Evolutionary conservation across 148 eudicot genomes (phyloP).

Genomic region (Rhododendron simsii): DNA sequence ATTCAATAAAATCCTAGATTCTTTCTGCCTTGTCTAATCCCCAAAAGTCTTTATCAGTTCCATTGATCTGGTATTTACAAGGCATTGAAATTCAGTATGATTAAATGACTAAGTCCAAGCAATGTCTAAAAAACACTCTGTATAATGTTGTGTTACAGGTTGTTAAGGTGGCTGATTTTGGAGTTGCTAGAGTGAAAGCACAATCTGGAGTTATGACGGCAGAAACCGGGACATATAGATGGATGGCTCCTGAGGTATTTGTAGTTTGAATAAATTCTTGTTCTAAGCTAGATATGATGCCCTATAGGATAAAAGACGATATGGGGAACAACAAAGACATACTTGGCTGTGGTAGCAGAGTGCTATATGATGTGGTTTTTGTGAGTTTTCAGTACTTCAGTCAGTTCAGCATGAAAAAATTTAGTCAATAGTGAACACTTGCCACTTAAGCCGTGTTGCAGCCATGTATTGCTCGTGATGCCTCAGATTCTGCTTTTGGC

Average conservation of each 20-base stretch:
- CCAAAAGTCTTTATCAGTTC: background rate
- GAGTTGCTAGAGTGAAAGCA: constrained; percentile 93
- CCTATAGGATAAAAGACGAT: background rate
- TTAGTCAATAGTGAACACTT: background rate
- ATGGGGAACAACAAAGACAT: too few species aligned
- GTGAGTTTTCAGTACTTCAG: background rate
- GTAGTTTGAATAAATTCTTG: background rate
- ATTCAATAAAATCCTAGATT: background rate
- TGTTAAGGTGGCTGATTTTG: constrained; percentile 98
- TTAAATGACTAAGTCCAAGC: background rate
- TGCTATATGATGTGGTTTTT: background rate
- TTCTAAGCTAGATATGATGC: background rate
- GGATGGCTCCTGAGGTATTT: constrained; percentile 99
- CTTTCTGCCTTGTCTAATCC: background rate
- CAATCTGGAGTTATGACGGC: constrained; percentile 99
- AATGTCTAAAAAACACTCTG: background rate
- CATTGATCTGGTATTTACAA: background rate
- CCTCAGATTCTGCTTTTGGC: background rate
- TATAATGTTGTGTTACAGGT: constrained; percentile 39
- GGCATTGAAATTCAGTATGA: background rate
- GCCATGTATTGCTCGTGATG: background rate
- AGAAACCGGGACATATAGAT: constrained; percentile 94
- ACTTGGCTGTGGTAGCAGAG: background rate
- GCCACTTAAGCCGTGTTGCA: background rate
- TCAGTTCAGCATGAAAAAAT: background rate